phyloP scores from a whole-genome alignment of 805 yeast genomes.

The Suhomyces tanzawaensis region DNA sequence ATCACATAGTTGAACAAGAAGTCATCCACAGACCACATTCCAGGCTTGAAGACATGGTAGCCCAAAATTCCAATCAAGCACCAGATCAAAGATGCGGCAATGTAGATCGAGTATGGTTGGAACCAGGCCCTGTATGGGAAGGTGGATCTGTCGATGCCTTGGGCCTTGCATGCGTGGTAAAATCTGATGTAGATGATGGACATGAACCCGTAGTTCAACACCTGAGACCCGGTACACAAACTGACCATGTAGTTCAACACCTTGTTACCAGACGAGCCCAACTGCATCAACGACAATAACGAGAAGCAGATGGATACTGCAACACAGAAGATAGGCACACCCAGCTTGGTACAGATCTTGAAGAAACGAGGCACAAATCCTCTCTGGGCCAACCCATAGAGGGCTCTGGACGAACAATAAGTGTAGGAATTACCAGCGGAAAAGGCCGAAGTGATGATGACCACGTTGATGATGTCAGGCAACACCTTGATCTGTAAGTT shows the following conservation, averaged over 20 bases:
- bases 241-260: constrained; percentile 47
- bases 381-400: constrained; percentile 46
- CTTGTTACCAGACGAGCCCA: constrained; percentile 34
- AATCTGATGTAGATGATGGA: constrained; percentile 41
- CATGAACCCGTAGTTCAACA: constrained; percentile 48
- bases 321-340: constrained; percentile 48
- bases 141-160: constrained; percentile 35
- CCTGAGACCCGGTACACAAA: constrained; percentile 47
- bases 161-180: constrained; percentile 40
- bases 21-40: constrained; percentile 56
- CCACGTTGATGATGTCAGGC: constrained; percentile 45
- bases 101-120: constrained; percentile 38
- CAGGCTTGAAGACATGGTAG: constrained; percentile 66
- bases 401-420: constrained; percentile 45
- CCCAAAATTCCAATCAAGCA: constrained; percentile 60
- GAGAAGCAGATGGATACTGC: constrained; percentile 51
- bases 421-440: constrained; percentile 51
- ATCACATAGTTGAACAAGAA: constrained; percentile 73
- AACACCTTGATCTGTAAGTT: constrained; percentile 44
- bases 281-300: constrained; percentile 61
- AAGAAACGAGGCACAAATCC: constrained; percentile 48
- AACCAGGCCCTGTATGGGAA: constrained; percentile 44
- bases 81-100: constrained; percentile 31
- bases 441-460: constrained; percentile 43
- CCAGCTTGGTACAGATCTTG: constrained; percentile 43